Base-by-base conservation (phyloP, 2,329 filamentous ascomycete species). In the Tolypocladium capitatum region DNA sequence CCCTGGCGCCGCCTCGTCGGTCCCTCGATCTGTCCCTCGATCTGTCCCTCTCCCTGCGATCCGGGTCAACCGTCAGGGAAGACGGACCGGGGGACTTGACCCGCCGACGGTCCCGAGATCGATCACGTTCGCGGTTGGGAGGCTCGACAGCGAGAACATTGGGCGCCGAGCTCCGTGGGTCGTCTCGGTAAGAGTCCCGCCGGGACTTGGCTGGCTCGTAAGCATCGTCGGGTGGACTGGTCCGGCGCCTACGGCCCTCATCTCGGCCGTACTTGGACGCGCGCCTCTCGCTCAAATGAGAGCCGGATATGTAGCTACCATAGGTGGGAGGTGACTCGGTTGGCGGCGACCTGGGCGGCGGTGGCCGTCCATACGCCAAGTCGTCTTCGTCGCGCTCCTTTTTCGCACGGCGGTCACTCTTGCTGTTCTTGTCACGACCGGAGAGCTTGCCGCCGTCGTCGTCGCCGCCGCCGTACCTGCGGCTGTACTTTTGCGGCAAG, bases 401-500 rank as follows among this genome's bases (percentile, higher is more conserved):
- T 38, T 55, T 56, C 21, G 36, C 16, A 8, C 52, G 50, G 10
- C 52, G 46, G 27, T 59, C 55, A 49, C 57, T 55, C 47, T 62
- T 64, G 45, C 57, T 63, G 24, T 51, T 47, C 43, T 47, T 46
- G 32, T 53, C 54, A 6, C 53, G 50, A 24, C 47, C 42, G 2
- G 49, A 53, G 18, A 41, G 47, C 18, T 42, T 49, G 36, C 55
- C 16, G 18, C 54, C 55, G 20, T 55, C 55, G 13, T 47, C 42
- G 31, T 51, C 45, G 3, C 51, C 56, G 41, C 59, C 54, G 13
- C 53, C 54, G 50, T 65, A 63, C 48, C 63, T 59, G 46, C 63
- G 62, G 55, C 65, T 66, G 52, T 76, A 75, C 55, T 74, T 75
- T 51, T 68, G 65, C 1, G 72, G 72, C 34, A 75, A 58, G 53